Conservation (phyloP, 2,329 filamentous ascomycete genomes). For the Scopulariopsis brevicaulis region DNA sequence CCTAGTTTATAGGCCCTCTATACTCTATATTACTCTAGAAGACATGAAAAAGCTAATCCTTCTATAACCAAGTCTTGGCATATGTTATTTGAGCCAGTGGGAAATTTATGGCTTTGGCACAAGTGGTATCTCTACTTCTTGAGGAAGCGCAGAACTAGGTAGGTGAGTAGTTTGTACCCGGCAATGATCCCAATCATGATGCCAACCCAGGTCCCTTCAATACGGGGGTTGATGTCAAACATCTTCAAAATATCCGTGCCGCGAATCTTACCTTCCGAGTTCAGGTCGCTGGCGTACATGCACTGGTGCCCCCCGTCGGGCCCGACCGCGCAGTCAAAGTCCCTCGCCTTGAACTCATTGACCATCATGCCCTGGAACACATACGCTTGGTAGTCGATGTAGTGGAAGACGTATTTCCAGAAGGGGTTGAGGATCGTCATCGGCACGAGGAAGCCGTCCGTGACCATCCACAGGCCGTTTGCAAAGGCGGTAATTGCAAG, state of each 20-base stretch:
- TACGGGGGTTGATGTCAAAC: slow-evolving; percentile 56
- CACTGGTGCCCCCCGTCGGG: slow-evolving; percentile 40
- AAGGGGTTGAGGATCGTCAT: slow-evolving; percentile 66
- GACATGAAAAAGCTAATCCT: too few relatives aligned
- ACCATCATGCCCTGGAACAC: slow-evolving; percentile 93
- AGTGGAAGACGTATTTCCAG: slow-evolving; percentile 80
- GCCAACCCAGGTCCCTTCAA: slow-evolving; percentile 57
- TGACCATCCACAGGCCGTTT: slow-evolving; percentile 84
- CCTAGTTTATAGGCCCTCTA: too few relatives aligned
- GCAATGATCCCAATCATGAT: slow-evolving; percentile 68
- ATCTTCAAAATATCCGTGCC: slow-evolving; percentile 58
- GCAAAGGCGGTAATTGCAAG: slow-evolving; percentile 74
- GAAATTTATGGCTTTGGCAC: too few relatives aligned
- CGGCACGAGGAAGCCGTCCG: slow-evolving; percentile 71
- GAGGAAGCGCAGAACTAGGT: slow-evolving; percentile 2
- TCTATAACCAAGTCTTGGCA: too few relatives aligned
- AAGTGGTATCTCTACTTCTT: background rate
- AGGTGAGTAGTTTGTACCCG: slow-evolving; percentile 48
- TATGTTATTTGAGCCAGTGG: too few relatives aligned
- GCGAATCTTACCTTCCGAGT: slow-evolving; percentile 54
- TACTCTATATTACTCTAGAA: too few relatives aligned
- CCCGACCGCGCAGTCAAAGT: slow-evolving; percentile 45
- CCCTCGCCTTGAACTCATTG: slow-evolving; percentile 62
- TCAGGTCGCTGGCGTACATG: slow-evolving; percentile 56
- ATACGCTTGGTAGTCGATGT: slow-evolving; percentile 78